Base-by-base conservation (phyloP, 805 yeast species). In the Brettanomyces bruxellensis region DNA sequence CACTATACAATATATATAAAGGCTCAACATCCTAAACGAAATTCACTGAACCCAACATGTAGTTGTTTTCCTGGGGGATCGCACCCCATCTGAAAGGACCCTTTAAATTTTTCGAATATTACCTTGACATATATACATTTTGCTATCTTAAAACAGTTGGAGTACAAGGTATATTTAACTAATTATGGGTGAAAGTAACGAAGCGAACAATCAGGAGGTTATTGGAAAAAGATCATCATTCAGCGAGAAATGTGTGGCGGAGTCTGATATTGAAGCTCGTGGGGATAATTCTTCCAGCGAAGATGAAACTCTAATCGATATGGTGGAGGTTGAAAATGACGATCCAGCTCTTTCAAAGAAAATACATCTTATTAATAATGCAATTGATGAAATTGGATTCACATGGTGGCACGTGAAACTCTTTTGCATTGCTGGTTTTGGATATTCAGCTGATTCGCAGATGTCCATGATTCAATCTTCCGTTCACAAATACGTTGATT, bases 371-470 rank as follows among this genome's bases (percentile, higher is more conserved):
- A 62, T 77, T 43, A 76, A 77, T 57, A 60, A 74, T 47, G 80
- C 83, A 14, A 66, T 78, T 47, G 81, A 79, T 55, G 79, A 79
- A 53, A 75, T 78, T 45, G 83, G 83, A 0, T 75, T 79, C 61
- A 78, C 84, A 1, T 70, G 74, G 68, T 74, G 71, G 52, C 82
- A 77, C 49, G 62, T 68, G 46, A 68, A 72, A 55, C 58, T 74
- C 11, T 76, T 77, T 55, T 66, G 68, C 49, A 56, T 77, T 22
- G 76, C 76, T 28, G 83, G 82, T 7, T 70, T 73, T 62, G 83
- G 83, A 28, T 78, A 76, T 49, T 70, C 75, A 4, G 77, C 71
- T 12, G 80, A 78, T 53, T 73, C 81, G 23, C 74, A 75, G 53
- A 64, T 79, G 52, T 69, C 66, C 40, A 64, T 67, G 61, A 58